Percentiles rank a stretch among this genome's conserved stretches.
These are phyloP conservation scores for Phytophthora multivora DNA, from an alignment of 352 stramenopile species.

Conservation along the genomic window DNA sequence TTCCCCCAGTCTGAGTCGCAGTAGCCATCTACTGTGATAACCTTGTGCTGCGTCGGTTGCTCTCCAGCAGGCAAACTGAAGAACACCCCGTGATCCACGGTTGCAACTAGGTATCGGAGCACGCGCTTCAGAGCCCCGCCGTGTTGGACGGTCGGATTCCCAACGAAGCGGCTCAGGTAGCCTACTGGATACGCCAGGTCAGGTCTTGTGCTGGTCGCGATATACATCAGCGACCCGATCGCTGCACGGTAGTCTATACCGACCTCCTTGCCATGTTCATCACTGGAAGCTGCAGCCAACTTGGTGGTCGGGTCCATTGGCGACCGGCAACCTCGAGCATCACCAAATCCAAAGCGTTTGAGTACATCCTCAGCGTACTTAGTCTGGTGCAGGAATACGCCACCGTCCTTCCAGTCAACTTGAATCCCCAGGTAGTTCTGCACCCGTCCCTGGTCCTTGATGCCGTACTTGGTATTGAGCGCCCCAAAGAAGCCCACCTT, in stretches of 20 bases:
- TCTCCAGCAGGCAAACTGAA: no score
- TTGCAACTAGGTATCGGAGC: no score
- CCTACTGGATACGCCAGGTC: neutral
- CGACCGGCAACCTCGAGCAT: neutral
- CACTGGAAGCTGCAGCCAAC: neutral
- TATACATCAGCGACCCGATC: constrained; percentile 9
- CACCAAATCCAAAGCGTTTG: neutral
- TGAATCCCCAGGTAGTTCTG: neutral
- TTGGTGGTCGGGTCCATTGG: constrained; percentile 3
- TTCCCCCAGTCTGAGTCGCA: neutral
- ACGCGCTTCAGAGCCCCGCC: no score
- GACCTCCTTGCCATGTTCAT: neutral
- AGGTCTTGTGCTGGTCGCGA: constrained; percentile 4
- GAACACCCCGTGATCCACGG: no score
- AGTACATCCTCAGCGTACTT: neutral
- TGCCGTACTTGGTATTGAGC: neutral
- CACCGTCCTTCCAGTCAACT: neutral
- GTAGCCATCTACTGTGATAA: neutral
- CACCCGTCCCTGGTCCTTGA: neutral
- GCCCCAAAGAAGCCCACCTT: constrained; percentile 1
- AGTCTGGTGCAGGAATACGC: neutral
- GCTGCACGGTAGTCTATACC: neutral
- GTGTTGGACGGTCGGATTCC: no score
- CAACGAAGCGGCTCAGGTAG: neutral
- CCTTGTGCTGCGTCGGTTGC: no score